Evolutionary conservation across 805 yeast species (phyloP).

Genomic region (Wickerhamomyces ciferrii): DNA sequence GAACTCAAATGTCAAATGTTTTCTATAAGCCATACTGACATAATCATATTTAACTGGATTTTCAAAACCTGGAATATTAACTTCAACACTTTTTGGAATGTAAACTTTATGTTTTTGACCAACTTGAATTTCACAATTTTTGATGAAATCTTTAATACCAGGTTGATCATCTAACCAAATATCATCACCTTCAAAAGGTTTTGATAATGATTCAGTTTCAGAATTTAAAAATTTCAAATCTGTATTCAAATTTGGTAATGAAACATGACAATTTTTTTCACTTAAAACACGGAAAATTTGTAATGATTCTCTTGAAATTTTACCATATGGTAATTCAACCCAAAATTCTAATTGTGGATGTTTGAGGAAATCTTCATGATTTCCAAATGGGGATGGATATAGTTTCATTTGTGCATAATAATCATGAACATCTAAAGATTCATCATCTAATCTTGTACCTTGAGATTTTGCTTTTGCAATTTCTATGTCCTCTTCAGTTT

Average conservation of each 20-base stretch:
- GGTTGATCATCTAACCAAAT: slow-evolving; percentile 30
- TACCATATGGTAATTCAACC: slow-evolving; percentile 36
- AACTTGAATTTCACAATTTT: slow-evolving; percentile 32
- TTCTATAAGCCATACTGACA: slow-evolving; percentile 36
- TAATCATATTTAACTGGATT: slow-evolving; percentile 37
- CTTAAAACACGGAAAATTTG: slow-evolving; percentile 39
- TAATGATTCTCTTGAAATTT: slow-evolving; percentile 28
- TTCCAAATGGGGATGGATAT: slow-evolving; percentile 36
- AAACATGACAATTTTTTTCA: slow-evolving; percentile 36
- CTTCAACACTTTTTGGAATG: slow-evolving; percentile 33
- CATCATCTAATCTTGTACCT: neutral
- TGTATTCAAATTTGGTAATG: slow-evolving; percentile 33
- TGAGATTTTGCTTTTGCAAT: neutral
- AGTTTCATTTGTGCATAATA: slow-evolving; percentile 41
- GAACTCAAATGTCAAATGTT: slow-evolving; percentile 37
- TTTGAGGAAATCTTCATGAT: slow-evolving; percentile 20
- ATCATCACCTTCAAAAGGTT: slow-evolving; percentile 10
- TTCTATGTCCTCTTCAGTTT: slow-evolving; percentile 2
- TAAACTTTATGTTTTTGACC: slow-evolving; percentile 26
- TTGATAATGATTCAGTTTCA: slow-evolving; percentile 9
- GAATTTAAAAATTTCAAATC: slow-evolving; percentile 38
- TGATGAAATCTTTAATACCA: slow-evolving; percentile 35
- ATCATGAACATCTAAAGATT: slow-evolving; percentile 19
- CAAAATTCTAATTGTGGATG: slow-evolving; percentile 56
- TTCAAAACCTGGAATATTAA: slow-evolving; percentile 31